phyloP scores from a whole-genome alignment of 192 early-diverging fungal species.

The Anaeromyces robustus region DNA sequence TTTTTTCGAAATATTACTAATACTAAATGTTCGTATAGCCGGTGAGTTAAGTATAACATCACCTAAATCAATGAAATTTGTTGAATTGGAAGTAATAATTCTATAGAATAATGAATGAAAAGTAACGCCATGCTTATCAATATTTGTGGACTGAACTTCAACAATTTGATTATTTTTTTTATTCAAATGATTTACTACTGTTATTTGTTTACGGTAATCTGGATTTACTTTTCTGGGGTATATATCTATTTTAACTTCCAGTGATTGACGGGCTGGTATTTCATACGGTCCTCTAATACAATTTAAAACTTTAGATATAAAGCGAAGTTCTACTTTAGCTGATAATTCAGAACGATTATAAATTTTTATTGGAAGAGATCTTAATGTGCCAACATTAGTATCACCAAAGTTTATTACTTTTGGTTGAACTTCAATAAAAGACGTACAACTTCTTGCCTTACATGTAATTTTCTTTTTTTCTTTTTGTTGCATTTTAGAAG shows the following conservation, averaged over 20 bases:
- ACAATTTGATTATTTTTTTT: conserved; percentile 78
- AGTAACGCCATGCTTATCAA: conserved; percentile 91
- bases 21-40: conserved; percentile 55
- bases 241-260: conserved; percentile 76
- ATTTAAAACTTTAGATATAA: conserved; percentile 85
- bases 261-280: conserved; percentile 61
- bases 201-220: conserved; percentile 91
- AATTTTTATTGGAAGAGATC: conserved; percentile 67
- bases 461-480: conserved; percentile 76
- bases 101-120: conserved; percentile 94
- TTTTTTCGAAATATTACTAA: conserved; percentile 67
- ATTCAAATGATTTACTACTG: conserved; percentile 78
- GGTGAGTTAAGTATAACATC: conserved; percentile 68
- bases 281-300: conserved; percentile 50
- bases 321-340: conserved; percentile 66
- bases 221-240: conserved; percentile 97
- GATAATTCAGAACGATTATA: conserved; percentile 74
- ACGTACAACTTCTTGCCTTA: conserved; percentile 79
- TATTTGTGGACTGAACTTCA: conserved; percentile 81
- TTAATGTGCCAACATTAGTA: conserved; percentile 84
- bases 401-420: conserved; percentile 82
- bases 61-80: conserved; percentile 94
- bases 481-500: conserved; percentile 10
- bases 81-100: conserved; percentile 63
- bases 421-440: conserved; percentile 76